Evolutionary conservation across 495 filamentous ascomycete genomes (phyloP).

Genomic region (Halenospora varia): DNA sequence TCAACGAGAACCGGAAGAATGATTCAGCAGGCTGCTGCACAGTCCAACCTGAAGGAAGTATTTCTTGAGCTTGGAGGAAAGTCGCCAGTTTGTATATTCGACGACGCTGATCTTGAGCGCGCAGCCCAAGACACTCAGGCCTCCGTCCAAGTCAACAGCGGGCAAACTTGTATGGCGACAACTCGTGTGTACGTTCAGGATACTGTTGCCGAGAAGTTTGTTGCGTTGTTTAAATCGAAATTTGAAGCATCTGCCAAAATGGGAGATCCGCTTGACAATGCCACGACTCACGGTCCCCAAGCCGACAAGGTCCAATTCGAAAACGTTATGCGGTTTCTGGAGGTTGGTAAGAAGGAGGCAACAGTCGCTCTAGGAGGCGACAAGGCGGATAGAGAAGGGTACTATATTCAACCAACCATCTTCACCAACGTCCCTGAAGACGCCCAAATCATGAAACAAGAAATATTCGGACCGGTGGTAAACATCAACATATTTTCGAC

Average conservation of each 20-base stretch:
- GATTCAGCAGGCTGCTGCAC: slow-evolving; percentile 91
- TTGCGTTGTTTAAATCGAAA: slow-evolving; percentile 9
- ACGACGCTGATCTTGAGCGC: slow-evolving; percentile 91
- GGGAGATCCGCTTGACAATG: slow-evolving; percentile 79
- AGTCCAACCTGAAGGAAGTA: slow-evolving; percentile 96
- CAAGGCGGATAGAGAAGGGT: background rate
- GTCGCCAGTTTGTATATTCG: slow-evolving; percentile 94
- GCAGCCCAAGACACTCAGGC: slow-evolving; percentile 95
- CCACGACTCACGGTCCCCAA: slow-evolving; percentile 88
- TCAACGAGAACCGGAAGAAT: slow-evolving; percentile 82
- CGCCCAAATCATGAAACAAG: slow-evolving; percentile 46
- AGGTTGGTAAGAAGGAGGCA: slow-evolving; percentile 55
- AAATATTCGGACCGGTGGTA: slow-evolving; percentile 56
- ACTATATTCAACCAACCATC: slow-evolving; percentile 7
- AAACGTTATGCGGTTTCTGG: slow-evolving; percentile 58
- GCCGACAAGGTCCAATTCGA: slow-evolving; percentile 58
- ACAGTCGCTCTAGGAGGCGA: slow-evolving; percentile 36
- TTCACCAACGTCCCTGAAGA: slow-evolving; percentile 15
- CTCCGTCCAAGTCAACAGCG: slow-evolving; percentile 96
- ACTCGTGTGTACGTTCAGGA: slow-evolving; percentile 32
- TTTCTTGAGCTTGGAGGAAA: slow-evolving; percentile 96
- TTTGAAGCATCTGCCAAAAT: slow-evolving; percentile 56
- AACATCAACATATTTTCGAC: slow-evolving; percentile 47
- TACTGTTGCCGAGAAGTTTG: slow-evolving; percentile 10
- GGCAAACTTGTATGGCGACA: slow-evolving; percentile 95